Evolutionary conservation across 495 filamentous ascomycete genomes (phyloP), one percentile per base, ranked within the genome.

Genomic region (Penicillium salamii): DNA sequence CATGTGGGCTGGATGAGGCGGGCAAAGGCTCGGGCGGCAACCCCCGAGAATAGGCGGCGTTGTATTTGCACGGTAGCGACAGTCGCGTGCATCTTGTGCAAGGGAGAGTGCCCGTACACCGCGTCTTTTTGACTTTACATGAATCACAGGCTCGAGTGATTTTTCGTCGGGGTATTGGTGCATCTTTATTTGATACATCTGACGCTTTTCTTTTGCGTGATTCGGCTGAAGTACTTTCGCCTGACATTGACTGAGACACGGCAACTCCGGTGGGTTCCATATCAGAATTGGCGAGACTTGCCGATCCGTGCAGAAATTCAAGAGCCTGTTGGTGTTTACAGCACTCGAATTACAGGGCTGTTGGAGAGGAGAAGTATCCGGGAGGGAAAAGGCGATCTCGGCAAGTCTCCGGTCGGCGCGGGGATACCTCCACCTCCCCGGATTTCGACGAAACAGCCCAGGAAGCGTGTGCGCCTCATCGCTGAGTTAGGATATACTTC

Each of bases 141-240:
- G 59, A 66, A 55, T 77, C 74, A 58, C 74, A 77, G 34, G 74
- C 74, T 40, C 74, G 53, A 29, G 72, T 77, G 47, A 75, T 74
- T 48, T 72, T 71, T 42, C 69, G 69, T n/a, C 70, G 68, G 26
- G 49, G 24, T 3, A 23, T 50, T 6, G 39, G 55, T 42, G 48
- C 50, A 26, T 46, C 45, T 36, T 61, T 68, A 44, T 53, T 59
- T 12, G 58, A 21, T 12, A 45, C 31, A 13, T 59, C 60, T 9
- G 60, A 65, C 2, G 61, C 31, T 44, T 72, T 72, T 40, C 69
- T 68, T 47, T 69, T 72, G 20, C 54, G 66, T 12, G 42, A 32
- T 11, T 53, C 50, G 7, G 37, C 20, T 20, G 39, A 39, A 9
- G 15, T 13, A 6, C 17, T 28, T 35, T 49, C 23, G 11, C 40